Evolutionary conservation across 345 rosid species (phyloP), one percentile per base, ranked within the genome.

Genomic region (Citrus mangshanensis): DNA sequence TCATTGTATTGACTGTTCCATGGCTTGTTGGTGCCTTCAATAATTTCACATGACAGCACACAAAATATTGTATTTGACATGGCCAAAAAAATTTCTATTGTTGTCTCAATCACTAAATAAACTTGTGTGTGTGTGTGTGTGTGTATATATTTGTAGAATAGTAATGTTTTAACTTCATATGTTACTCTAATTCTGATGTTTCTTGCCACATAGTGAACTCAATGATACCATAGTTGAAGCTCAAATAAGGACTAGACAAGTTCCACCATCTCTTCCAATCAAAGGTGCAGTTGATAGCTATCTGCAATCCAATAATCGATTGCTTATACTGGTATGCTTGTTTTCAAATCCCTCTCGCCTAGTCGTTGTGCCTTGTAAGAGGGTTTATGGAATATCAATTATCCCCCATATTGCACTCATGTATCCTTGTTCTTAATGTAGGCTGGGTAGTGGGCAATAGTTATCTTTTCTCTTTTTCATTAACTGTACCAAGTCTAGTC

Each of bases 191-290:
- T 71, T 22, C 69, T 46, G 34, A 61, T 24, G 35, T 62, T 37
- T 42, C 4, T 5, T 35, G 18, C 68, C 34, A 4, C 82, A 75
- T 56, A 89, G 92, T 80, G 90, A 89, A 86, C 90, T 89, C 72
- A 87, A 89, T 80, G 92, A 89, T 72, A 89, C 92, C 34, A 64
- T 87, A 66, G 88, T 89, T 30, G 92, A 89, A 83, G 92, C 92
- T 37, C 88, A 87, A 73, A 76, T 89, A 62, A 87, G 92, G 73
- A 86, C 88, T 64, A 78, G 82, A 78, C 89, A 87, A 76, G 78
- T 89, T 69, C 88, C 84, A 34, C 92, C 92, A 21, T 35, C 72
- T 8, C 92, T 89, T 80, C 92, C 92, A 21, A 62, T 83, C 51
- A 66, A 82, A 80, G 68, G 35, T 46, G 84, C 92, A 14, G 82